Evolutionary conservation across 768 basidiomycete species (phyloP), one percentile per base, ranked within the genome.

Genomic region (Favolaschia claudopus): DNA sequence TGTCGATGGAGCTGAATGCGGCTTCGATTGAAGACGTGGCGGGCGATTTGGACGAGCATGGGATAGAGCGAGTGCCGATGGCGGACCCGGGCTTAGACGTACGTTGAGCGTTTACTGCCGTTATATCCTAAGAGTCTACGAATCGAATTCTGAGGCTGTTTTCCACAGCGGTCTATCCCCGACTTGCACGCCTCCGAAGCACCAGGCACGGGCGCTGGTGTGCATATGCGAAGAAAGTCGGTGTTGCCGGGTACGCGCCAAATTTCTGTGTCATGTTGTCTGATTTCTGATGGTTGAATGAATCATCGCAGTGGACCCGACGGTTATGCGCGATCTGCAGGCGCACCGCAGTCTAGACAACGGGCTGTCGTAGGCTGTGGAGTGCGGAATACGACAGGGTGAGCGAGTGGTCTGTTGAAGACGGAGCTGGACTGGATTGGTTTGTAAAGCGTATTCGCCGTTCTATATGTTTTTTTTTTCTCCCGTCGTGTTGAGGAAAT

Each of bases 171-270:
- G 68, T 84, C 86, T 58, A 82, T 88, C 68, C 89, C 88, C 49
- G 89, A 89, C 66, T 78, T 88, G 50, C 84, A 82, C 56, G 73
- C 75, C 59, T 77, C 83, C 65, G 84, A 88, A 57, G 85, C 86
- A 67, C 84, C 85, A 42, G 79, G 85, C 28, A 74, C 81, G 62
- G 73, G 83, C 52, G 77, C 80, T 56, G 85, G 88, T 39, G 82
- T 95, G 51, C 96, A 99, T 76, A 87, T 96, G 31, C 88, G 96
- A 67, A 85, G 96, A 74, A 97, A 95, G 81, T 96, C 94, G 68
- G 95, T 96, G 43, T 81, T 98, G 60, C 96, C 95, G 77, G 90
- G 93, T 93, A 72, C 69, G 77, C 75, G n/a, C n/a, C n/a, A n/a
- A n/a, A 25, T 55, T 55, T 56, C 55, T 47, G 32, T 56, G 48